These are phyloP conservation scores for Calycina herbarum DNA, from an alignment of 2,329 filamentous ascomycete species.

Conservation along the genomic window DNA sequence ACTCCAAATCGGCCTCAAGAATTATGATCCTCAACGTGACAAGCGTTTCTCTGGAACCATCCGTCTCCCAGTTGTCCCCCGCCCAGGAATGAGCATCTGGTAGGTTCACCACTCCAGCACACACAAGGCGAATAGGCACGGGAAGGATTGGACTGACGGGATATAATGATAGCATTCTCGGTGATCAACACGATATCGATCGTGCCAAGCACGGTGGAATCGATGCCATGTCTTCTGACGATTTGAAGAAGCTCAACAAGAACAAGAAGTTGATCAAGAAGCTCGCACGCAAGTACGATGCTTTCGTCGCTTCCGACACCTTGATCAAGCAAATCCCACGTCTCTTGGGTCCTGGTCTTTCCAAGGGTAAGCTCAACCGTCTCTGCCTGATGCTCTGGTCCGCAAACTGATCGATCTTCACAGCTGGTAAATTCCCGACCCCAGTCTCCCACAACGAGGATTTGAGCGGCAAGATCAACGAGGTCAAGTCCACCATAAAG, in stretches of 20 bases:
- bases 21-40: constrained; percentile 99
- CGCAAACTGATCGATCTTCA: constrained; percentile 36
- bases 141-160: constrained; percentile 33
- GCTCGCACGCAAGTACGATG: constrained; percentile 99
- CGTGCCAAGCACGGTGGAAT: constrained; percentile 99
- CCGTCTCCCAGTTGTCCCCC: constrained; percentile 87
- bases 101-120: constrained; percentile 41
- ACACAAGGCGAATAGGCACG: constrained; percentile 10
- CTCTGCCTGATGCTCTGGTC: neutral
- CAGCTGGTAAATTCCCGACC: constrained; percentile 99
- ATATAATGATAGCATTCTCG: constrained; percentile 62
- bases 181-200: constrained; percentile 98
- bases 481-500: constrained; percentile 99
- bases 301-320: constrained; percentile 94
- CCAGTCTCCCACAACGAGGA: constrained; percentile 97
- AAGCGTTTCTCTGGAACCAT: constrained; percentile 99
- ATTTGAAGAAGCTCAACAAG: constrained; percentile 99
- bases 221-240: constrained; percentile 96
- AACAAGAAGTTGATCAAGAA: constrained; percentile 99
- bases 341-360: constrained; percentile 98
- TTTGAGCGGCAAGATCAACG: constrained; percentile 90
- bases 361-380: constrained; percentile 68
- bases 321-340: constrained; percentile 99
- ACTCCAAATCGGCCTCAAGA: constrained; percentile 92
- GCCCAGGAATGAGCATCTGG: constrained; percentile 88